Conservation (phyloP, 352 stramenopile genomes). For the Globisporangium parvum region DNA sequence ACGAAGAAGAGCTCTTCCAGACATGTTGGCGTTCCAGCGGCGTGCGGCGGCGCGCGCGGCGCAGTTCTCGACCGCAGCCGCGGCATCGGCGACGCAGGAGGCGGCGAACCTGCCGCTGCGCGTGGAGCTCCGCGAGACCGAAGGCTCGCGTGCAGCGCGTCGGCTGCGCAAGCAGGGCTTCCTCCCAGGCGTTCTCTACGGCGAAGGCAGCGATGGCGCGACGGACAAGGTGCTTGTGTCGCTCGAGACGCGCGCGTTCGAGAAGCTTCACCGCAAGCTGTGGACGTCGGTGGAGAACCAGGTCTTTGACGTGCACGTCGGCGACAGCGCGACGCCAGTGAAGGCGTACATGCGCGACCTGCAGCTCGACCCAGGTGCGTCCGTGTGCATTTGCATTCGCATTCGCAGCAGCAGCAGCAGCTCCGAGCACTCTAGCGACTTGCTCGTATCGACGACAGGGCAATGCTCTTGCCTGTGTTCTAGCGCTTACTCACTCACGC, state of each 20-base stretch:
- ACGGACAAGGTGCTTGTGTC: conserved; percentile 71
- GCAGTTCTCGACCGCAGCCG: conserved; percentile 42
- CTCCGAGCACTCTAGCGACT: neutral
- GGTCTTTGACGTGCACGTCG: conserved; percentile 80
- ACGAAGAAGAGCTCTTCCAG: neutral
- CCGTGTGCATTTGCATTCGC: neutral
- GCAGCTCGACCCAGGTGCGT: conserved; percentile 68
- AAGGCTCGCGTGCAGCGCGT: conserved; percentile 73
- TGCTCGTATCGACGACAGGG: no score
- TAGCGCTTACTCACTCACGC: neutral
- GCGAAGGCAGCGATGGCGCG: conserved; percentile 62
- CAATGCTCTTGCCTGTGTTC: neutral
- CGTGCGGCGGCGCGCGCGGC: conserved; percentile 30
- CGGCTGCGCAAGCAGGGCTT: conserved; percentile 77
- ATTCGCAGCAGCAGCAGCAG: neutral
- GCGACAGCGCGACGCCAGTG: conserved; percentile 39
- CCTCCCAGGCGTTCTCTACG: conserved; percentile 80
- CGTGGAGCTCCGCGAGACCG: conserved; percentile 48
- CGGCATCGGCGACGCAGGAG: conserved; percentile 9
- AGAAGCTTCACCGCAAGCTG: conserved; percentile 80
- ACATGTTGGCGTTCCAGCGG: conserved; percentile 49
- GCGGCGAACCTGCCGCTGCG: conserved; percentile 26
- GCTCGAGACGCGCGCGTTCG: conserved; percentile 65
- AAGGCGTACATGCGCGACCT: conserved; percentile 87
- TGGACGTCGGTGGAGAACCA: conserved; percentile 86